Base-by-base conservation (phyloP, 176 grass and related monocot species). In the Microstegium vimineum region DNA sequence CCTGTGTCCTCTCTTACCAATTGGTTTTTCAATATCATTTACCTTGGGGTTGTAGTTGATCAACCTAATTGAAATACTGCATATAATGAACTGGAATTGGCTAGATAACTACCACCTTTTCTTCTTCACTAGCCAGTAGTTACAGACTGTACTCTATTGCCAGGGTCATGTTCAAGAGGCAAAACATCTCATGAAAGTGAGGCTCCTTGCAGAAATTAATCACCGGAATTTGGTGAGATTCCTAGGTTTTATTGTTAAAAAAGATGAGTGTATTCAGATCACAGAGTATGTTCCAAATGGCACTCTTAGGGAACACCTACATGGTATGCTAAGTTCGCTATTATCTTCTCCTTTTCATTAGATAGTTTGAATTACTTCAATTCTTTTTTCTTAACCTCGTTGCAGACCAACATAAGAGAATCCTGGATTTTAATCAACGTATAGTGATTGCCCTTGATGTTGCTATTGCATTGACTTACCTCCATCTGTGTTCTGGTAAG, bases 361-460 rank as follows among this genome's bases (percentile, higher is more conserved):
- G 4, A 5, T 71, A 60, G 6, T 42, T 69, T 41, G 51, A 71
- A 43, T 61, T 60, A 30, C 38, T 26, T 56, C 42, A 43, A 43
- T 6, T 34, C 7, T 66, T 38, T 32, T 30, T 75, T 63, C 75
- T 80, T 73, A 18, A 89, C 71, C 43, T 46, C 47, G 75, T 35
- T 34, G 20, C 80, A 94, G 92, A 43, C 45, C 41, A 85, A 22
- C 66, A 32, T 67, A 62, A 69, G 35, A 87, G 71, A 73, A 90
- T 74, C 61, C 78, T 94, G 47, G 73, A 94, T 67, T 91, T 91
- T 62, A 78, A 67, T 77, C 84, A 94, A 77, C 87, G 89, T 51
- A 64, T 94, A 60, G 82, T 79, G 79, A 91, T 94, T 60, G 92
- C 92, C 74, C 85, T 94, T 57, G 92, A 94, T 87, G 87, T 94